Evolutionary conservation across 805 yeast species (phyloP).

Genomic region (Yarrowia osloensis): DNA sequence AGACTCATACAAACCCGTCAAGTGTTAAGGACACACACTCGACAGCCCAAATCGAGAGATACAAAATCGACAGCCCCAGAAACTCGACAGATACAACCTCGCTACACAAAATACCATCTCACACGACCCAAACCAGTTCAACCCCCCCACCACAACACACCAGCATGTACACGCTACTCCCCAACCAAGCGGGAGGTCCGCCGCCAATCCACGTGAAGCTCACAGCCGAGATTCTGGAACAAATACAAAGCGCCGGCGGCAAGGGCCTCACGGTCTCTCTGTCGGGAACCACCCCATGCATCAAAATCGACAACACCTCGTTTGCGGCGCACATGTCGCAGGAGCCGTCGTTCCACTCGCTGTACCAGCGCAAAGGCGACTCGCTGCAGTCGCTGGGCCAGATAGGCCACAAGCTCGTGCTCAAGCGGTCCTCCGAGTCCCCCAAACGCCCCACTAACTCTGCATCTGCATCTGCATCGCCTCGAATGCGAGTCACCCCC

Average conservation of each 20-base stretch:
- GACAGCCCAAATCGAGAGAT: too few relatives aligned
- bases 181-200: conserved; percentile 23
- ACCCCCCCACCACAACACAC: neutral
- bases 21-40: too few relatives aligned
- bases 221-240: conserved; percentile 29
- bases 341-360: conserved; percentile 25
- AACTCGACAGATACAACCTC: too few relatives aligned
- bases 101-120: too few relatives aligned
- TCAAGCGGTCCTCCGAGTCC: conserved; percentile 29
- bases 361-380: conserved; percentile 19
- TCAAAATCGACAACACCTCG: conserved; percentile 6
- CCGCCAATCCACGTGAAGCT: conserved; percentile 30
- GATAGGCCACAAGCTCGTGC: conserved; percentile 23
- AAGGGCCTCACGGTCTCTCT: conserved; percentile 7
- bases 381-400: conserved; percentile 16
- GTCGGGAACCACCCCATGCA: neutral
- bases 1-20: neutral
- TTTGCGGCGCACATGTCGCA: conserved; percentile 27
- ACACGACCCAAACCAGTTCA: neutral
- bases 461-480: conserved; percentile 31
- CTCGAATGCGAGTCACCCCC: conserved; percentile 24
- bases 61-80: too few relatives aligned
- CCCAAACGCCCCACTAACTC: conserved; percentile 30
- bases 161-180: conserved; percentile 25
- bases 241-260: conserved; percentile 12